Conservation (phyloP, 179 eudicot genomes). For the Silene noctiflora region DNA sequence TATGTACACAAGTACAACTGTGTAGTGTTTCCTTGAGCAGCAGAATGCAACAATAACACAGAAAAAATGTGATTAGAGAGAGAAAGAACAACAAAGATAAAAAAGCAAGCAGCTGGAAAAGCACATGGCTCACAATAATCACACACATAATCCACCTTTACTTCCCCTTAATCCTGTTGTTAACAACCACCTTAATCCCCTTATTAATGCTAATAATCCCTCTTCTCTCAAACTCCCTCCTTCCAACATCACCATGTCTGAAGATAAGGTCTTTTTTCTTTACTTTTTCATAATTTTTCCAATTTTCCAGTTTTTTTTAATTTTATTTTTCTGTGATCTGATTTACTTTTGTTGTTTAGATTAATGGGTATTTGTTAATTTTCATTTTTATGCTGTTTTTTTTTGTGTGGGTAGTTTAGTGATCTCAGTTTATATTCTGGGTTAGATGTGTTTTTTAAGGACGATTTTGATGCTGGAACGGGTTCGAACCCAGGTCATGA, state of each 20-base stretch:
- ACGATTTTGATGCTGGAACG: too few species aligned
- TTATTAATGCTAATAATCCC: neutral
- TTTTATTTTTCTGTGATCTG: neutral
- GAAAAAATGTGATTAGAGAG: neutral
- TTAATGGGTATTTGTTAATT: constrained; percentile 18
- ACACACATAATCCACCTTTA: neutral
- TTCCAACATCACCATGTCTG: neutral
- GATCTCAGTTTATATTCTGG: neutral
- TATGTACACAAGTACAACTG: too few species aligned
- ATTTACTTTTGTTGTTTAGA: neutral
- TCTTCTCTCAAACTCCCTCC: neutral
- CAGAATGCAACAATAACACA: neutral
- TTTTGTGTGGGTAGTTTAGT: neutral
- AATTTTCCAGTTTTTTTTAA: neutral
- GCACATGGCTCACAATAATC: constrained; percentile 9
- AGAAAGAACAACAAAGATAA: neutral
- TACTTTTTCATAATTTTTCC: neutral
- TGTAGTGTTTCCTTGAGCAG: neutral
- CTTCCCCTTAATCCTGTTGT: neutral
- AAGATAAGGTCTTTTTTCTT: constrained; percentile 11
- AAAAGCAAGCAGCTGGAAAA: neutral
- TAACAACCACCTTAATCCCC: neutral
- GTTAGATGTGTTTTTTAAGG: neutral
- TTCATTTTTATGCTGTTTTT: neutral
- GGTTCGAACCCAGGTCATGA: too few species aligned